Percentiles rank a stretch among this genome's conserved stretches.
These are phyloP conservation scores for Chalciporus chontae DNA, from an alignment of 768 basidiomycete species.

Conservation along the genomic window DNA sequence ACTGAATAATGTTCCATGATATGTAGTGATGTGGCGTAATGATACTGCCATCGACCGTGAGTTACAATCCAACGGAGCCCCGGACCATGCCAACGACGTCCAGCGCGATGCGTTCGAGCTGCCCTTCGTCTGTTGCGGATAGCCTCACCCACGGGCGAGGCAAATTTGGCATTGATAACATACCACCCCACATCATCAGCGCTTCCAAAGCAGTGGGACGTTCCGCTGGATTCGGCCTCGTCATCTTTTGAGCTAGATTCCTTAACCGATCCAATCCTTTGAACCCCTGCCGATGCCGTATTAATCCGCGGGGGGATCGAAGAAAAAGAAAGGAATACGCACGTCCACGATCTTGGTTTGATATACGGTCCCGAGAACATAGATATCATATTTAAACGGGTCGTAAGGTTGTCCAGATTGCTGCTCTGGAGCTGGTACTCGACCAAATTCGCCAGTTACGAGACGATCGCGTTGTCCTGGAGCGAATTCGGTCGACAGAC, in stretches of 20 bases:
- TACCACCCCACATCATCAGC: neutral
- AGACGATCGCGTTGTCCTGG: constrained; percentile 9
- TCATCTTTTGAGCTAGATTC: neutral
- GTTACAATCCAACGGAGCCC: neutral
- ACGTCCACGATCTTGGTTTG: constrained; percentile 9
- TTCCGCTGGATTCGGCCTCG: neutral
- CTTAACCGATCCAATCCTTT: neutral
- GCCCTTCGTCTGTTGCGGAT: neutral
- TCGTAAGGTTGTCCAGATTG: constrained; percentile 19
- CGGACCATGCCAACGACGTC: neutral
- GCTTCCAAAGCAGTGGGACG: neutral
- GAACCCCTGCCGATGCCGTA: neutral
- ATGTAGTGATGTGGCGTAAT: neutral
- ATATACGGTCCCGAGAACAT: constrained; percentile 22
- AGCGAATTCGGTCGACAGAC: constrained; percentile 25
- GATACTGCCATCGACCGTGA: neutral
- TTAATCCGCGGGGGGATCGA: no score
- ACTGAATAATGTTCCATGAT: neutral
- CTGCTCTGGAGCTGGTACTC: constrained; percentile 19
- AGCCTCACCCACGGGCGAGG: neutral
- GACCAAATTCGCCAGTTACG: constrained; percentile 4
- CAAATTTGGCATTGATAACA: neutral
- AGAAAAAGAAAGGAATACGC: no score
- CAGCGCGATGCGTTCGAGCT: neutral
- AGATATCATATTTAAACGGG: constrained; percentile 26